Percentiles rank a stretch among this genome's conserved stretches.
Evolutionary conservation across 257 asterid genomes (phyloP).

Genomic region (Eucommia ulmoides): DNA sequence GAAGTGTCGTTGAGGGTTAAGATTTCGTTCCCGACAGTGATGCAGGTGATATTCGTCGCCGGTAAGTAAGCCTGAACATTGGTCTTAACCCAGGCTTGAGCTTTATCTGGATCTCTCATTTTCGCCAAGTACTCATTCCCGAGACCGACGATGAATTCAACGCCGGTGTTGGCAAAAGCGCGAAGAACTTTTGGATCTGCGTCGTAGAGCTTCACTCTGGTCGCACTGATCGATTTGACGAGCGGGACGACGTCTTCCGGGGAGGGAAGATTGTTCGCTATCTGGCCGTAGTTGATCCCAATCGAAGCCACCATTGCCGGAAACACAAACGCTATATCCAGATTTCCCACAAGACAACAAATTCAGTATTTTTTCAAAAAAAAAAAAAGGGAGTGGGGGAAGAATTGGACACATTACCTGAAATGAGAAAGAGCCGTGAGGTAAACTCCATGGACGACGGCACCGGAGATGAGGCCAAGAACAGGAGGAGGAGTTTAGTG

Average conservation of each 20-base stretch:
- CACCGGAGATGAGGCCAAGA: no score
- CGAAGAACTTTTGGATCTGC: conserved; percentile 61
- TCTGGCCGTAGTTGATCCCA: conserved; percentile 80
- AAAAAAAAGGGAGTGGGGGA: no score
- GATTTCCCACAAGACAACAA: no score
- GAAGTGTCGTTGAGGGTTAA: conserved; percentile 50
- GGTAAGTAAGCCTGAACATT: conserved; percentile 58
- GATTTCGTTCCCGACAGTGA: conserved; percentile 79
- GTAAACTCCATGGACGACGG: no score
- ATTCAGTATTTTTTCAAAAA: no score
- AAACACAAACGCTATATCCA: conserved; percentile 12
- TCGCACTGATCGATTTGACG: conserved; percentile 58
- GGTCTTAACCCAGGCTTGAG: conserved; percentile 50
- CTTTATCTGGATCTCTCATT: conserved; percentile 45
- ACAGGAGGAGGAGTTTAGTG: no score
- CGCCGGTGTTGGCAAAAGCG: conserved; percentile 72
- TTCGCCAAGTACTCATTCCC: conserved; percentile 45
- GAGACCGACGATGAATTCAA: conserved; percentile 61
- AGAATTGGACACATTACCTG: no score
- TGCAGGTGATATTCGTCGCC: conserved; percentile 53
- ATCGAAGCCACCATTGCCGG: conserved; percentile 23
- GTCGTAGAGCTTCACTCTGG: conserved; percentile 71
- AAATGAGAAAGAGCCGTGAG: no score
- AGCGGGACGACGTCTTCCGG: conserved; percentile 54
- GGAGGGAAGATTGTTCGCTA: conserved; percentile 72